A percentile compares a stretch with the other conserved stretches of the same genome.
Conservation (phyloP, 345 rosid species). For the Euclidium syriacum region DNA sequence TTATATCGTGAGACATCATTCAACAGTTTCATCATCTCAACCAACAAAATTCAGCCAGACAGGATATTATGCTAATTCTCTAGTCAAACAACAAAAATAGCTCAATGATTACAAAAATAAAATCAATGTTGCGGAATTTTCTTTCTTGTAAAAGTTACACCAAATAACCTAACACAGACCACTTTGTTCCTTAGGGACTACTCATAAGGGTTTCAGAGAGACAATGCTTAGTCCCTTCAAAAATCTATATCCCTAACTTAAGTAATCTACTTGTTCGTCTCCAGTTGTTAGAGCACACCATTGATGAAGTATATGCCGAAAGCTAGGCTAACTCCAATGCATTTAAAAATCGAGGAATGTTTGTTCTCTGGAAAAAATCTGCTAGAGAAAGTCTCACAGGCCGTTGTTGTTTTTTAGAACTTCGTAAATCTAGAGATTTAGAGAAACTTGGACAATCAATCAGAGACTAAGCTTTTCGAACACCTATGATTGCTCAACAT, state of each 20-base stretch:
- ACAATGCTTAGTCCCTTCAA: neutral
- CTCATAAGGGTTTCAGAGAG: neutral
- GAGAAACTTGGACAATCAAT: neutral
- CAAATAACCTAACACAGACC: neutral
- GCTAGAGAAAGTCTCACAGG: neutral
- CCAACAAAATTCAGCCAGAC: neutral
- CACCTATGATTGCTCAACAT: neutral
- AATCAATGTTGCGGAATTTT: neutral
- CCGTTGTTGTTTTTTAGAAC: neutral
- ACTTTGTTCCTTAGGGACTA: neutral
- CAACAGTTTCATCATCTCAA: neutral
- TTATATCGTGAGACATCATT: neutral
- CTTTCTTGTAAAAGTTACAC: neutral
- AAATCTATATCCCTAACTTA: neutral
- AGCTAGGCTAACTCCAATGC: neutral
- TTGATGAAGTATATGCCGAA: neutral
- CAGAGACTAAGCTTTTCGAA: neutral
- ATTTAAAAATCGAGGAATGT: neutral
- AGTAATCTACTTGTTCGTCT: neutral
- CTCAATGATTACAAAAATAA: neutral
- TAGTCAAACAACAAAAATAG: neutral
- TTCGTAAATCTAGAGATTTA: neutral
- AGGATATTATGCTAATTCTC: neutral
- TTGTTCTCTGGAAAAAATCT: neutral
- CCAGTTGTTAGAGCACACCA: neutral